Evolutionary conservation across 1,284 basidiomycete species (phyloP), one percentile per base, ranked within the genome.

Genomic region (Pseudozyma hubeiensis): DNA sequence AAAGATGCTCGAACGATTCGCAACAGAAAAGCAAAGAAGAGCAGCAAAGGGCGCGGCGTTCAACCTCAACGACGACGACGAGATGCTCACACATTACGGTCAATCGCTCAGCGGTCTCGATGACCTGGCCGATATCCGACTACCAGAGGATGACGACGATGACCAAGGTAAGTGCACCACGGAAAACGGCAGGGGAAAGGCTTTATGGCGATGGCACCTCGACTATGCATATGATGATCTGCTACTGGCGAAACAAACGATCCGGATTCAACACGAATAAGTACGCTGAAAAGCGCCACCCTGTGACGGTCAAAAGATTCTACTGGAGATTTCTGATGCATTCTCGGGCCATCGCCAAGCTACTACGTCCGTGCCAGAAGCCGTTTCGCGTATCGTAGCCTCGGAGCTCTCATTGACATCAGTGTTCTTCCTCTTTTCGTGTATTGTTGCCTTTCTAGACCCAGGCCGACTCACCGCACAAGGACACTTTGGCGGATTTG

Each of bases 1-100:
- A 79, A 92, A 94, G 74, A 98, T 98, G 91, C 88, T 99, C 31
- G 94, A 97, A 85, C 91, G 97, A 39, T 99, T 97, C 85, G 98
- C 94, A 6, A 89, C 89, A 66, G 96, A 98, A 85, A 75, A 80
- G 48, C 78, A 82, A 53, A 57, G 71, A 11, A 60, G 78, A 31
- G 58, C 77, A 63, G 91, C 91, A 46, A 93, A 91, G 84, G 90
- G 91, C 49, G 88, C 87, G n/a, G 87, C 90, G 8, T 98, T 97
- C 88, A 96, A 96, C 82, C 87, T 99, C 37, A 93, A 88, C 73
- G 92, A 92, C 62, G 77, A 74, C 29, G 83, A 83, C 41, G 81
- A 84, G 29, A 45, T 64, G 50, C 88, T 98, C 53, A 97, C 95
- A 0, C 95, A 98, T 85, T 97, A 95, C 81, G 95, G 95, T 0